Evolutionary conservation across 2,329 filamentous ascomycete species (phyloP), one percentile per base, ranked within the genome.

Genomic region (Aspergillus ibericus): DNA sequence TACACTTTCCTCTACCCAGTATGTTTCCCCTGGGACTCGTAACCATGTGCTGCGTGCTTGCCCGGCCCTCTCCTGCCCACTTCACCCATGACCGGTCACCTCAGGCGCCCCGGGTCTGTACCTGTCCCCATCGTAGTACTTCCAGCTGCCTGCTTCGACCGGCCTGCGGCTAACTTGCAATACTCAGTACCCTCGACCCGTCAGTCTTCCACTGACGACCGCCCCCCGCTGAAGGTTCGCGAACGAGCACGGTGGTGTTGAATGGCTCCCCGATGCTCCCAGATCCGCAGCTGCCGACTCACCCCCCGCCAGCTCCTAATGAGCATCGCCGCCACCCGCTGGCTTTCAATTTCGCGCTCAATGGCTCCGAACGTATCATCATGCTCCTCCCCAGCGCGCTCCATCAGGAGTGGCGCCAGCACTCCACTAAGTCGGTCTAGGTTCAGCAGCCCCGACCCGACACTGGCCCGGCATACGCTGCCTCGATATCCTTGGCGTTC

Each of bases 291-390:
- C 49, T 75, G 72, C 18, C 67, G 65, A 54, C 70, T 74, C 16
- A 78, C 64, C 2, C 60, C 64, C 10, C 67, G 68, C 76, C 76
- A 78, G 54, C 72, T 61, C 22, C 64, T 66, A 46, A 77, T 63
- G 59, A 78, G 53, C 65, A 77, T 68, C 25, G 53, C 61, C 50
- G 68, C 67, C 27, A 77, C 70, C 27, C 68, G 65, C 27, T 68
- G 65, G 18, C 68, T 63, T 16, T 72, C 66, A 13, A 70, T 60
- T 56, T 72, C 67, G 18, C 58, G 58, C 55, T 68, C 64, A 51
- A 70, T 62, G n/a, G 55, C 50, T 12, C 44, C 47, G 57, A 56
- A 58, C 46, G 56, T 53, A 34, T 64, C 62, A 25, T 36, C 54
- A 48, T 55, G 55, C 10, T 59, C 53, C 22, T 58, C 58, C 25